phyloP scores from a whole-genome alignment of 2,329 filamentous ascomycete species.

The Exophiala oligosperma region DNA sequence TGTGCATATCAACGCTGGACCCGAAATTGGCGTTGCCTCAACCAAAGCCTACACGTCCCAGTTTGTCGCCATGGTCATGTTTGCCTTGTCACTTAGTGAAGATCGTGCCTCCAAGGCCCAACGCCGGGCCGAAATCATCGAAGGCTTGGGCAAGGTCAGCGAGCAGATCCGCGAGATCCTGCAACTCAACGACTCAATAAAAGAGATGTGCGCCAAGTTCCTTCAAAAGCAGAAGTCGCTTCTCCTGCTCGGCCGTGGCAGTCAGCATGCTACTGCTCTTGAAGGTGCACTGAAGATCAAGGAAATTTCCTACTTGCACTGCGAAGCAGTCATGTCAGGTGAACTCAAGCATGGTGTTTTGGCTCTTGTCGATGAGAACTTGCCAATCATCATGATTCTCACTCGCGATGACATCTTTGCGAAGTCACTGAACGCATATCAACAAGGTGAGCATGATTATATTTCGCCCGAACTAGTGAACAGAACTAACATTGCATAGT shows the following conservation, averaged over 20 bases:
- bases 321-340: slow-evolving; percentile 99
- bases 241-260: slow-evolving; percentile 87
- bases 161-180: slow-evolving; percentile 90
- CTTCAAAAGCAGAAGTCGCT: slow-evolving; percentile 98
- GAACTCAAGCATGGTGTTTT: slow-evolving; percentile 99
- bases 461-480: slow-evolving; percentile 12
- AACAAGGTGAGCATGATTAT: slow-evolving; percentile 68
- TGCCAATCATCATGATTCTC: slow-evolving; percentile 99
- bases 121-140: slow-evolving; percentile 93
- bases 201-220: slow-evolving; percentile 85
- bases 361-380: slow-evolving; percentile 94
- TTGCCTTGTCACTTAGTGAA: slow-evolving; percentile 91
- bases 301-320: slow-evolving; percentile 99
- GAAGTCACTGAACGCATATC: slow-evolving; percentile 99
- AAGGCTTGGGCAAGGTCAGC: slow-evolving; percentile 83
- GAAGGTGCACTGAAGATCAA: slow-evolving; percentile 99
- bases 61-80: slow-evolving; percentile 99
- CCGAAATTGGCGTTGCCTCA: slow-evolving; percentile 97
- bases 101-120: slow-evolving; percentile 93
- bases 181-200: slow-evolving; percentile 88
- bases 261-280: slow-evolving; percentile 94
- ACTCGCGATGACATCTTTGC: slow-evolving; percentile 94
- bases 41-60: slow-evolving; percentile 99
- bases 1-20: slow-evolving; percentile 99
- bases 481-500: slow-evolving; percentile 57